phyloP scores from a whole-genome alignment of 495 filamentous ascomycete species.

The Polyplosphaeria fusca region DNA sequence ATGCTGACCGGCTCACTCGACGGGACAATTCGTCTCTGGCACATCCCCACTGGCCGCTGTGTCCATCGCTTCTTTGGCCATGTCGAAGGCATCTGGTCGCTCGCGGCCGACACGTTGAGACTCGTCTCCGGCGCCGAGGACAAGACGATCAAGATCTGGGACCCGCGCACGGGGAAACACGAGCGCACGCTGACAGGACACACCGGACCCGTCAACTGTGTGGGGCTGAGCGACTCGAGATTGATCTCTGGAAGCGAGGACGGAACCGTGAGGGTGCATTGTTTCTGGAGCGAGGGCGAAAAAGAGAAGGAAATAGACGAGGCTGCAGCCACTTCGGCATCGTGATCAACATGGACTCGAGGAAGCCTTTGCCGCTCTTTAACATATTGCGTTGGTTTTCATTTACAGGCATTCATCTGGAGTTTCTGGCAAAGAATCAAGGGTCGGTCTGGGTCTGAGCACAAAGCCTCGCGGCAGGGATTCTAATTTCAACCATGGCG shows the following conservation, averaged over 20 bases:
- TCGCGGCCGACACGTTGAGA: constrained; percentile 86
- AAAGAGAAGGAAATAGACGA: neutral
- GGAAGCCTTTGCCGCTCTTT: too few species aligned
- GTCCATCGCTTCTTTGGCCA: constrained; percentile 94
- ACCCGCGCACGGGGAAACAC: constrained; percentile 83
- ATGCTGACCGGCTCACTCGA: constrained; percentile 92
- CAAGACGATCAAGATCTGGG: constrained; percentile 95
- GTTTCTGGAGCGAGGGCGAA: constrained; percentile 23
- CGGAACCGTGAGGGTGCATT: constrained; percentile 71
- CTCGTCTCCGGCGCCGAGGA: constrained; percentile 89
- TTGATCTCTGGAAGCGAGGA: constrained; percentile 92
- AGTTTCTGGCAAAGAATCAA: too few species aligned
- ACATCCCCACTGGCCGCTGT: constrained; percentile 75
- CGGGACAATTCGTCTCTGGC: constrained; percentile 89
- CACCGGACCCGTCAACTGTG: constrained; percentile 83
- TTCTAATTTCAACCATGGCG: too few species aligned
- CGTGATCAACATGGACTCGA: too few species aligned
- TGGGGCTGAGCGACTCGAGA: constrained; percentile 80
- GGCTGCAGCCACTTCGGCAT: too few species aligned
- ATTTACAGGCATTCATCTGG: too few species aligned
- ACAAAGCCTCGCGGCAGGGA: too few species aligned
- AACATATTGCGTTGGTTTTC: too few species aligned
- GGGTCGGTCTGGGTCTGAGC: too few species aligned
- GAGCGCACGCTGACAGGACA: constrained; percentile 90
- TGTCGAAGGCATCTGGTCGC: constrained; percentile 90